Evolutionary conservation across 1,284 basidiomycete genomes (phyloP).

Genomic region (Athelia sp.): DNA sequence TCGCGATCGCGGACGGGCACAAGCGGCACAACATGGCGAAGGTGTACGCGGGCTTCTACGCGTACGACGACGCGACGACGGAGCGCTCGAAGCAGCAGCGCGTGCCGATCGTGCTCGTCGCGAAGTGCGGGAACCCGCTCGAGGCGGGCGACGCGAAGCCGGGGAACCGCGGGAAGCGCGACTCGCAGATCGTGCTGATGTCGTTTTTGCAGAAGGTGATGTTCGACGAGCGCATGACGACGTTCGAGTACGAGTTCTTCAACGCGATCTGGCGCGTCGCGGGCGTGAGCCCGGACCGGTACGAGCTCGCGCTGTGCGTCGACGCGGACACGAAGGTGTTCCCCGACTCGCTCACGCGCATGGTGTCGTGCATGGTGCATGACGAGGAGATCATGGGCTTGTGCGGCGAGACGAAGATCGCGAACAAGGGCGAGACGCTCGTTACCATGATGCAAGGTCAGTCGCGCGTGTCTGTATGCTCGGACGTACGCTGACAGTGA

Average conservation of each 20-base stretch:
- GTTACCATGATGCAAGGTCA: slow-evolving; percentile 98
- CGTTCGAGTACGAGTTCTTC: slow-evolving; percentile 99
- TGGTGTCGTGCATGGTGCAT: slow-evolving; percentile 93
- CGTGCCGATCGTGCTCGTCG: slow-evolving; percentile 92
- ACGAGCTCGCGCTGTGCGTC: slow-evolving; percentile 94
- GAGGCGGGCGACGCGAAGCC: slow-evolving; percentile 90
- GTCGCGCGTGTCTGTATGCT: too few relatives aligned
- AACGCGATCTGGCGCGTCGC: slow-evolving; percentile 94
- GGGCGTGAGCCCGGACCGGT: slow-evolving; percentile 94
- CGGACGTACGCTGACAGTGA: slow-evolving; percentile 9
- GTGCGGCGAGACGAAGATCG: slow-evolving; percentile 98
- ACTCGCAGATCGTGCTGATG: slow-evolving; percentile 98
- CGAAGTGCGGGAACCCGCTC: slow-evolving; percentile 90
- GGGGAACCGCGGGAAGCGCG: slow-evolving; percentile 98
- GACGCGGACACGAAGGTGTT: slow-evolving; percentile 99
- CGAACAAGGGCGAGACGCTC: slow-evolving; percentile 97
- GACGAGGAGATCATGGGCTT: slow-evolving; percentile 98
- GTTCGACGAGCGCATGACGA: slow-evolving; percentile 99
- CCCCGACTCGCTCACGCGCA: slow-evolving; percentile 88
- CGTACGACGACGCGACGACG: slow-evolving; percentile 89
- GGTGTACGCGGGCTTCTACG: slow-evolving; percentile 97
- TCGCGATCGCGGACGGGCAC: slow-evolving; percentile 98
- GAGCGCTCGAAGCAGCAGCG: slow-evolving; percentile 96
- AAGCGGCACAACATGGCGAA: slow-evolving; percentile 99
- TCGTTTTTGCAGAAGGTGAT: slow-evolving; percentile 97